Base-by-base conservation (phyloP, 202 grass and related monocot species). In the Eragrostis tef region DNA sequence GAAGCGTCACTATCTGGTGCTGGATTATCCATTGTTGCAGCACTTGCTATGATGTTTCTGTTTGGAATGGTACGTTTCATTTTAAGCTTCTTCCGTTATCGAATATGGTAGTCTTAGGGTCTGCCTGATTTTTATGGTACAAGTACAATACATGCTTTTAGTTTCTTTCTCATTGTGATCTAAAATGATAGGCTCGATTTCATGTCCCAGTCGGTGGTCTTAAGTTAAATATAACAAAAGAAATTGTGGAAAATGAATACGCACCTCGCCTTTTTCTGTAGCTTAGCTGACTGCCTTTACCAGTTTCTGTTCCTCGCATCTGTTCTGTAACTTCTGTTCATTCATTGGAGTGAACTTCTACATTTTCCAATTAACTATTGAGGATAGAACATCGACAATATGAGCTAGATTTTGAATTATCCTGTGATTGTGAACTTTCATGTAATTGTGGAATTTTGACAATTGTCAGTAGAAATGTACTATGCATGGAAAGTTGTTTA, bases 1-100 rank as follows among this genome's bases (percentile, higher is more conserved):
- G 96, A 98, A 80, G 92, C 92, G 70, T 98, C 96, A 75, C 82
- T 98, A 79, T 91, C 92, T 71, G 96, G 90, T 10, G 92, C 92
- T 81, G 96, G 96, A 66, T 86, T 98, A 61, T 98, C 96, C 61
- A 90, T 98, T 43, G 19, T 93, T 72, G 90, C 92, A 75, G 92
- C 96, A 73, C 80, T 98, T 26, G 49, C 47, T 75, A 98, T 98
- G 80, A 78, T 95, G 87, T 88, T 98, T 83, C 81, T 98, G 78
- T 93, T 98, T 78, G 96, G 96, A 93, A 98, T 98, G 96, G 96
- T 98, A 6, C 15, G 79, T 81, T 26, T 53, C 62, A 36, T 44
- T 65, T 14, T 53, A 67, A 57, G 48, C 49, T 27, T 79, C 12
- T 73, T 64, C 15, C 26, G 36, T 83, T 79, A 41, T 42, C 25